These are phyloP conservation scores for Dryas integrifolia DNA, from an alignment of 331 rosid species.

Conservation along the genomic window DNA sequence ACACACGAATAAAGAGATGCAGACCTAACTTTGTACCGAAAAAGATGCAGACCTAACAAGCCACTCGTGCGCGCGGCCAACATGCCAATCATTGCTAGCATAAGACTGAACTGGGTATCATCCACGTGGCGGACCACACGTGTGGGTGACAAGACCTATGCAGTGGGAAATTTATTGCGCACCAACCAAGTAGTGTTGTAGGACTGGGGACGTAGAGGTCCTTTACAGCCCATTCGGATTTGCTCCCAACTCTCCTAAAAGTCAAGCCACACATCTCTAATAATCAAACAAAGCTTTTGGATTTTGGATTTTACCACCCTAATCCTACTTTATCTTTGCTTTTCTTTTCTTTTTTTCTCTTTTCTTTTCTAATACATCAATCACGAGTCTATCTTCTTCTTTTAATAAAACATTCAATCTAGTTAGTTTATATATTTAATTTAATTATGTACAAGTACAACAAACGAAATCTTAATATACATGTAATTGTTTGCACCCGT, in stretches of 20 bases:
- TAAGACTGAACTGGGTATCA: slow-evolving; percentile 15
- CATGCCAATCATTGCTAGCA: slow-evolving; percentile 51
- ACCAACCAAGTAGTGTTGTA: slow-evolving; percentile 24
- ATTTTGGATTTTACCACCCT: too few species aligned
- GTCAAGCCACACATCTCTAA: slow-evolving; percentile 25
- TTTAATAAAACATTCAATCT: too few species aligned
- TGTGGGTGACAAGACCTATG: slow-evolving; percentile 40
- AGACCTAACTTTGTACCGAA: too few species aligned
- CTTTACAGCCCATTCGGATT: slow-evolving; percentile 36
- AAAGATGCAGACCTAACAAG: neutral
- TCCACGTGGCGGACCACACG: slow-evolving; percentile 42
- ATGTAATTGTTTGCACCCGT: too few species aligned
- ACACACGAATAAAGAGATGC: neutral
- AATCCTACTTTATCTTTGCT: too few species aligned
- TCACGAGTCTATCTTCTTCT: too few species aligned
- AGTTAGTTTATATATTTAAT: too few species aligned
- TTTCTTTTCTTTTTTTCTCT: too few species aligned
- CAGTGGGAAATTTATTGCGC: slow-evolving; percentile 26
- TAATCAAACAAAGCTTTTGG: slow-evolving; percentile 5
- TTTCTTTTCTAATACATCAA: too few species aligned
- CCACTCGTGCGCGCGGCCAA: slow-evolving; percentile 66
- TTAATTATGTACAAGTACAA: too few species aligned
- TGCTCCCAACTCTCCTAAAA: slow-evolving; percentile 16
- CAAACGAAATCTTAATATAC: too few species aligned
- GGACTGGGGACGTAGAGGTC: too few species aligned